Evolutionary conservation across 2,329 filamentous ascomycete species (phyloP).

Genomic region (Hypoxylon sp.): DNA sequence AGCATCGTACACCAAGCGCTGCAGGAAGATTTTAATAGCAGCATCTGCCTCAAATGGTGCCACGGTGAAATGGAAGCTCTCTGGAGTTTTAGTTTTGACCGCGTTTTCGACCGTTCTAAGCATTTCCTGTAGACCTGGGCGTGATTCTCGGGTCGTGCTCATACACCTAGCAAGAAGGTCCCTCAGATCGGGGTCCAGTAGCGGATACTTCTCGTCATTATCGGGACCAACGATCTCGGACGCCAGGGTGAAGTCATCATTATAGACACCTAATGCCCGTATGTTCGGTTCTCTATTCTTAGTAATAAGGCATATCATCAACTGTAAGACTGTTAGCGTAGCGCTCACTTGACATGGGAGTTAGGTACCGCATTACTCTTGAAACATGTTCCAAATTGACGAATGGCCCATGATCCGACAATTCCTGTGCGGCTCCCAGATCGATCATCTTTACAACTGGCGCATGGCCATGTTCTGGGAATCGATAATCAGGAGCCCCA

Average conservation of each 20-base stretch:
- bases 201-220: background rate
- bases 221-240: background rate
- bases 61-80: background rate
- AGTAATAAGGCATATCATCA: constrained; percentile 5
- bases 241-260: background rate
- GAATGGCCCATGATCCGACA: background rate
- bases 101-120: background rate
- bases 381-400: constrained; percentile 6
- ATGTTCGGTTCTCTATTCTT: background rate
- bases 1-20: constrained; percentile 21
- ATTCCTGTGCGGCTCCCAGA: background rate
- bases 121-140: background rate
- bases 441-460: constrained; percentile 13
- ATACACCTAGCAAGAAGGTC: constrained; percentile 5
- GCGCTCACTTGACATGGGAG: background rate
- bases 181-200: constrained; percentile 8
- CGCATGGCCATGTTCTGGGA: constrained; percentile 3
- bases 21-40: background rate
- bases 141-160: background rate
- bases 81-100: background rate
- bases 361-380: constrained; percentile 8
- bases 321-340: constrained; percentile 2
- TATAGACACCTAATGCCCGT: background rate
- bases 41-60: constrained; percentile 6
- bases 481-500: background rate